Percentiles rank a stretch among this genome's conserved stretches.
Conservation (phyloP, 2,329 filamentous ascomycete species). For the Apiospora rasikravindrae region DNA sequence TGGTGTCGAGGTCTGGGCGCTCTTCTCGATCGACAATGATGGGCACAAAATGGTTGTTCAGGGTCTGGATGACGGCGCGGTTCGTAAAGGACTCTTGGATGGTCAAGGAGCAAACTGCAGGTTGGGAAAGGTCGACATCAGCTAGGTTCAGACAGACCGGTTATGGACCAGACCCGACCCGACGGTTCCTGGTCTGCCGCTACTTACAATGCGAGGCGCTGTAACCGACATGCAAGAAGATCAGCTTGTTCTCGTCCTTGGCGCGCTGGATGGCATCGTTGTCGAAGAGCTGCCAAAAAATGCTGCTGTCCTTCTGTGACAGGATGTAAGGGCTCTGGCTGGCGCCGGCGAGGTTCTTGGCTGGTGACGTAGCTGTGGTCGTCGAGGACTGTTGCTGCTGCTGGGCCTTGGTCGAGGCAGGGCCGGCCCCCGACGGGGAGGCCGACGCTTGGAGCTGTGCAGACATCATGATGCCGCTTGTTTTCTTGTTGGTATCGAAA, state of each 20-base stretch:
- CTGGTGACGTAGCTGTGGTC: slow-evolving; percentile 25
- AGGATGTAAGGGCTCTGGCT: slow-evolving; percentile 65
- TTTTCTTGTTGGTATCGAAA: neutral
- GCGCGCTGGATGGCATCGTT: slow-evolving; percentile 78
- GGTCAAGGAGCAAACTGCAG: slow-evolving; percentile 83
- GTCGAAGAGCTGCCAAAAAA: slow-evolving; percentile 91
- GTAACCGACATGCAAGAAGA: slow-evolving; percentile 95
- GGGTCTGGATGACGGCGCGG: slow-evolving; percentile 75
- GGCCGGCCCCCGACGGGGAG: slow-evolving; percentile 21
- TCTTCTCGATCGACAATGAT: slow-evolving; percentile 94
- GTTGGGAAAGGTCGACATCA: neutral
- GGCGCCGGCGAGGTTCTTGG: slow-evolving; percentile 42
- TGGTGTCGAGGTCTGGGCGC: slow-evolving; percentile 89
- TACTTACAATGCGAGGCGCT: slow-evolving; percentile 89
- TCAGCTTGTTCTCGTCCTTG: slow-evolving; percentile 80
- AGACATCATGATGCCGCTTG: slow-evolving; percentile 37
- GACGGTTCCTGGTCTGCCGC: slow-evolving; percentile 6
- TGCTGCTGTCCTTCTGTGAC: slow-evolving; percentile 78
- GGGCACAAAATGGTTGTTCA: slow-evolving; percentile 89
- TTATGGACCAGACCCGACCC: slow-evolving; percentile 20
- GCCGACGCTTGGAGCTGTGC: slow-evolving; percentile 37
- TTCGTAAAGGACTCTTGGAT: slow-evolving; percentile 91
- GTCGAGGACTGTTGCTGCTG: neutral
- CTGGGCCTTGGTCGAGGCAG: slow-evolving; percentile 18
- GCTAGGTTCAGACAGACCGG: neutral